Percentiles rank a stretch among this genome's conserved stretches.
Evolutionary conservation across 1,284 basidiomycete genomes (phyloP).

Genomic region (Fomitiporia mediterranea): DNA sequence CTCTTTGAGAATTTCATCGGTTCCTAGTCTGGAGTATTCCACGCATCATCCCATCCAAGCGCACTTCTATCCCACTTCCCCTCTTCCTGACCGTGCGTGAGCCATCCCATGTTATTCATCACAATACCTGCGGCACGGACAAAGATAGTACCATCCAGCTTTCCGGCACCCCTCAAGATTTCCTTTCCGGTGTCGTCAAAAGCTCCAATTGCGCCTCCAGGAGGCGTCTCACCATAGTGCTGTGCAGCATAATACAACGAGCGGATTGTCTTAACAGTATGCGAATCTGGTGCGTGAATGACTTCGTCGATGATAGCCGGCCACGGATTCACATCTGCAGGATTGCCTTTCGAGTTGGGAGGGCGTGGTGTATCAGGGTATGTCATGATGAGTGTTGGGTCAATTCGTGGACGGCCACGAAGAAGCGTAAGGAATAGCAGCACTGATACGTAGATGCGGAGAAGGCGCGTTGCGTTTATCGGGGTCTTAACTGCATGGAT

Average conservation of each 20-base stretch:
- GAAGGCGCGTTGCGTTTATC: slow-evolving; percentile 40
- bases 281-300: slow-evolving; percentile 55
- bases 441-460: slow-evolving; percentile 44
- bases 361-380: slow-evolving; percentile 44
- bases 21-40: slow-evolving; percentile 33
- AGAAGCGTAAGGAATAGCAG: slow-evolving; percentile 42
- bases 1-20: too few relatives aligned
- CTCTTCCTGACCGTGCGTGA: slow-evolving; percentile 46
- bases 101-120: slow-evolving; percentile 61
- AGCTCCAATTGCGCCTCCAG: slow-evolving; percentile 43
- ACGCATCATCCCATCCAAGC: slow-evolving; percentile 66
- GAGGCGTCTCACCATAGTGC: slow-evolving; percentile 42
- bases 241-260: slow-evolving; percentile 48
- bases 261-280: slow-evolving; percentile 57
- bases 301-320: slow-evolving; percentile 47
- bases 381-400: slow-evolving; percentile 50
- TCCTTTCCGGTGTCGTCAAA: slow-evolving; percentile 31
- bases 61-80: slow-evolving; percentile 57
- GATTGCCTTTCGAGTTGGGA: slow-evolving; percentile 28
- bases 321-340: slow-evolving; percentile 53
- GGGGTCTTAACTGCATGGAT: slow-evolving; percentile 35
- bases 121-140: slow-evolving; percentile 57
- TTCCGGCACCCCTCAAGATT: slow-evolving; percentile 36
- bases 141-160: slow-evolving; percentile 61
- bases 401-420: slow-evolving; percentile 56